phyloP scores from a whole-genome alignment of 352 stramenopile species.

The Pythium guiyangense region DNA sequence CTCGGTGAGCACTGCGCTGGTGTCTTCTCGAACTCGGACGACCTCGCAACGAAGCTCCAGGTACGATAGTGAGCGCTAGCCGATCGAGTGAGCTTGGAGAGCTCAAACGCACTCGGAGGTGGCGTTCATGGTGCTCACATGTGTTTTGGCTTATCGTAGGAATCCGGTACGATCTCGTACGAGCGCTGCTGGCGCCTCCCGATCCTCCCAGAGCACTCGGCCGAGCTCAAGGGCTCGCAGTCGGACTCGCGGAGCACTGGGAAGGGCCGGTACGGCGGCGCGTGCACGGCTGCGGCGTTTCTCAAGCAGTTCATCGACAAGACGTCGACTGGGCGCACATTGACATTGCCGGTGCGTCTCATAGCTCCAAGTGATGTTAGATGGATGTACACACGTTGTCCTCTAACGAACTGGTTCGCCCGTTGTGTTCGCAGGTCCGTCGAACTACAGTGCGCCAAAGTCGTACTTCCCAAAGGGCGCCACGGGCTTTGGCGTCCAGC shows the following conservation, averaged over 20 bases:
- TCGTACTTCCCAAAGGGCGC: slow-evolving; percentile 84
- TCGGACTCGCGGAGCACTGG: slow-evolving; percentile 80
- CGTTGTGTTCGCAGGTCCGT: slow-evolving; percentile 24
- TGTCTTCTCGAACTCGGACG: slow-evolving; percentile 91
- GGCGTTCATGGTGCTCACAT: background rate
- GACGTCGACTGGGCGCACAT: slow-evolving; percentile 87
- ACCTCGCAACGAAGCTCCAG: slow-evolving; percentile 63
- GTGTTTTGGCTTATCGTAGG: slow-evolving; percentile 15
- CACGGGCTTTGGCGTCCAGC: slow-evolving; percentile 85
- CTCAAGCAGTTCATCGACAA: slow-evolving; percentile 85
- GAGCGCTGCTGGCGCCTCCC: slow-evolving; percentile 89
- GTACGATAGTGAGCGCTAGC: slow-evolving; percentile 9
- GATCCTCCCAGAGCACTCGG: slow-evolving; percentile 82
- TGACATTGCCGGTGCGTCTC: slow-evolving; percentile 71
- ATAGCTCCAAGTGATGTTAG: background rate
- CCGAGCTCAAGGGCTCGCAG: slow-evolving; percentile 74
- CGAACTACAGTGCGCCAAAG: slow-evolving; percentile 75
- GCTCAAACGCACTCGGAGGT: too few relatives aligned
- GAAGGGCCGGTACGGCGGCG: slow-evolving; percentile 74
- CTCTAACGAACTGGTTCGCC: slow-evolving; percentile 1
- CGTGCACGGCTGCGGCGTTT: slow-evolving; percentile 84
- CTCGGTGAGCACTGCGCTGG: slow-evolving; percentile 88
- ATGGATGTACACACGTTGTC: background rate
- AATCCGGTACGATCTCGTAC: slow-evolving; percentile 51
- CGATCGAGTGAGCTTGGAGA: background rate